phyloP scores from a whole-genome alignment of 1,284 basidiomycete genomes.

The Nidula niveotomentosa region DNA sequence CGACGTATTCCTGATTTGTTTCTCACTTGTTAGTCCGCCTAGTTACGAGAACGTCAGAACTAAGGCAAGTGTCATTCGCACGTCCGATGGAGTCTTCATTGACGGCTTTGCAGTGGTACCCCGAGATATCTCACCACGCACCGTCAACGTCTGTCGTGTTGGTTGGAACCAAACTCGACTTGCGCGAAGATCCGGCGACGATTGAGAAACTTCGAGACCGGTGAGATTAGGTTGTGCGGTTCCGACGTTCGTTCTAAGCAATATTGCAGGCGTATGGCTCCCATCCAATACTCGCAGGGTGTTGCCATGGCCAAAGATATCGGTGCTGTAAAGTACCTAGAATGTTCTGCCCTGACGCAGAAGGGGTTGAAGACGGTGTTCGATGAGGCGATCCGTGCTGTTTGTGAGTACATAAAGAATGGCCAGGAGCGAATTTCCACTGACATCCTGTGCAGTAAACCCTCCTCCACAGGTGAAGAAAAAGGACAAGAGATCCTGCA shows the following conservation, averaged over 20 bases:
- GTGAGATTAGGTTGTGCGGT: slow-evolving; percentile 35
- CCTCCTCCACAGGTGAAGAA: slow-evolving; percentile 59
- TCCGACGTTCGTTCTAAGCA: too few species aligned
- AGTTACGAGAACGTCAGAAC: slow-evolving; percentile 99
- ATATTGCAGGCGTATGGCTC: slow-evolving; percentile 79
- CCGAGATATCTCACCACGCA: slow-evolving; percentile 96
- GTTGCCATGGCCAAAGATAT: slow-evolving; percentile 93
- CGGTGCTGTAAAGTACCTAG: slow-evolving; percentile 93
- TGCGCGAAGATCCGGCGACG: slow-evolving; percentile 92
- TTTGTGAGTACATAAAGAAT: slow-evolving; percentile 59
- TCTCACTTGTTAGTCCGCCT: slow-evolving; percentile 96
- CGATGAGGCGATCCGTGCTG: slow-evolving; percentile 93
- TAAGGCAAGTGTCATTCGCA: slow-evolving; percentile 57
- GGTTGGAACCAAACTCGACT: slow-evolving; percentile 97
- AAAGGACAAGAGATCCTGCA: slow-evolving; percentile 44
- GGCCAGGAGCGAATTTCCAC: too few species aligned
- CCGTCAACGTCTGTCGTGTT: slow-evolving; percentile 93
- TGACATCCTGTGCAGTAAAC: slow-evolving; percentile 52
- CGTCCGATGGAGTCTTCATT: slow-evolving; percentile 5
- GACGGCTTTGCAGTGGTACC: slow-evolving; percentile 76
- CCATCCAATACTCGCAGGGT: slow-evolving; percentile 91
- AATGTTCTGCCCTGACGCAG: slow-evolving; percentile 97
- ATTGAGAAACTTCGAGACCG: slow-evolving; percentile 92
- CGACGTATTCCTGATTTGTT: slow-evolving; percentile 99
- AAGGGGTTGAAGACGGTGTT: slow-evolving; percentile 97